Conservation (phyloP, 2,329 filamentous ascomycete genomes). For the Penicillium aurantiogriseum region DNA sequence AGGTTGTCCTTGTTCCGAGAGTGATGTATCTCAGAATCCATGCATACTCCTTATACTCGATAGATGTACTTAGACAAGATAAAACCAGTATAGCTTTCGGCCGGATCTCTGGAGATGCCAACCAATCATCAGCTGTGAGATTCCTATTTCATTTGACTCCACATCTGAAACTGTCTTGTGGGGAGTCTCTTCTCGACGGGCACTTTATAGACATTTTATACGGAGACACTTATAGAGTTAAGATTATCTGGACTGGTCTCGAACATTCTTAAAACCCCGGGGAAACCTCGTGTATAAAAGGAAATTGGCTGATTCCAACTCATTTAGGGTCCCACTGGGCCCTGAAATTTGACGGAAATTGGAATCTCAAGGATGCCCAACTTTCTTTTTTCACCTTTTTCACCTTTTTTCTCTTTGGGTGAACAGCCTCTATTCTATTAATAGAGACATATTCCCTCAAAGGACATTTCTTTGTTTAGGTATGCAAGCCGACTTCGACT, state of each 20-base stretch:
- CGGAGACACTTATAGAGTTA: neutral
- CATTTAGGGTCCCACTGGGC: neutral
- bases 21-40: neutral
- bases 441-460: neutral
- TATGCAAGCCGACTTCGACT: neutral
- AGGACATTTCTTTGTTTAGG: neutral
- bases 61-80: too few species aligned
- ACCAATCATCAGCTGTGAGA: neutral
- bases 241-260: neutral
- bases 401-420: neutral
- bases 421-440: neutral
- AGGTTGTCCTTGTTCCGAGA: neutral
- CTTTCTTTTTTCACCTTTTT: neutral
- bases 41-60: neutral
- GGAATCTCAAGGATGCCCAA: neutral
- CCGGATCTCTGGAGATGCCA: neutral
- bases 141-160: slow-evolving; percentile 7
- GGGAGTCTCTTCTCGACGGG: neutral
- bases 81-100: neutral
- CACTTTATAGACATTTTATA: neutral
- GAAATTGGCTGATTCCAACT: neutral
- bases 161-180: slow-evolving; percentile 18
- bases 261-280: neutral
- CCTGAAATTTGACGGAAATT: neutral
- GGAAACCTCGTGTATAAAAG: neutral